Conservation (phyloP, 257 asterid genomes). For the Fraxinus quadrangulata region DNA sequence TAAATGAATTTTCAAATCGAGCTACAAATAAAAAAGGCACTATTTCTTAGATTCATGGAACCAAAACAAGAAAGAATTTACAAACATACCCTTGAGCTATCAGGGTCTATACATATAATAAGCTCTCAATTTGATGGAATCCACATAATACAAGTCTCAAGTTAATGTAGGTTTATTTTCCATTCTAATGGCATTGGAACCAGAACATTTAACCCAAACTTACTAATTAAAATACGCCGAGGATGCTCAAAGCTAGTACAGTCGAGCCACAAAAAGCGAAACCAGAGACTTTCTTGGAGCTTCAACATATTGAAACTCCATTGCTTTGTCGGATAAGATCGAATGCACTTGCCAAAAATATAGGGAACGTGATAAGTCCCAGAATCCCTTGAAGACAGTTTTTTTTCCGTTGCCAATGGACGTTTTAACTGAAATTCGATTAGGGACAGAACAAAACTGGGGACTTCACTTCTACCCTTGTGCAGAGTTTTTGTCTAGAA, state of each 20-base stretch:
- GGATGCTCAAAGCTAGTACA: background rate
- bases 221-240: background rate
- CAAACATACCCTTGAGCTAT: background rate
- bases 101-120: background rate
- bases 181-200: background rate
- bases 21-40: background rate
- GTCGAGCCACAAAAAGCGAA: background rate
- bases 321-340: background rate
- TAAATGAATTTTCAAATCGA: background rate
- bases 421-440: too few relatives aligned
- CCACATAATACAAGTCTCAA: background rate
- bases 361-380: background rate
- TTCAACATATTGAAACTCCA: conserved; percentile 10
- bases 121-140: background rate
- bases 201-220: background rate
- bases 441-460: background rate
- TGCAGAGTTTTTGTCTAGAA: conserved; percentile 25
- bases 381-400: background rate
- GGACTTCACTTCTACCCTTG: background rate
- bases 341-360: background rate
- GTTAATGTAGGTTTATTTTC: background rate
- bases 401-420: too few relatives aligned
- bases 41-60: too few relatives aligned
- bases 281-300: background rate
- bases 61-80: background rate